These are phyloP conservation scores for Gossypium raimondii DNA, from an alignment of 345 rosid species.

Conservation along the genomic window DNA sequence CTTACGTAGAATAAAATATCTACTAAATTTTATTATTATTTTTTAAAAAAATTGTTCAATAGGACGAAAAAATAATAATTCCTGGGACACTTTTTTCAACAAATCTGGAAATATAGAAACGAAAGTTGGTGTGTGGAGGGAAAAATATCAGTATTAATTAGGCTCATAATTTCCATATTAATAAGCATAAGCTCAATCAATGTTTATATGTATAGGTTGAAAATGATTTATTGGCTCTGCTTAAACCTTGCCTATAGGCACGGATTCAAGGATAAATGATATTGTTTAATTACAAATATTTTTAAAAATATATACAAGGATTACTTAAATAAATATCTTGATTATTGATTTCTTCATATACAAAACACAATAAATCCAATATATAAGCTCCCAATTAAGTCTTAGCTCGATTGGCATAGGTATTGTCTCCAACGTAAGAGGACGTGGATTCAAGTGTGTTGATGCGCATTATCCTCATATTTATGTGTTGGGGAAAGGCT, in stretches of 20 bases:
- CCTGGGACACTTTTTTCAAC: not conserved
- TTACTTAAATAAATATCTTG: no score
- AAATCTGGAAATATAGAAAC: not conserved
- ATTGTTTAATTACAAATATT: not conserved
- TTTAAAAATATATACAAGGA: no score
- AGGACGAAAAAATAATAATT: not conserved
- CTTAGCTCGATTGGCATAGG: no score
- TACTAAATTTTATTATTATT: not conserved
- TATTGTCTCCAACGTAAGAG: no score
- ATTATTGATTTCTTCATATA: no score
- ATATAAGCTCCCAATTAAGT: no score
- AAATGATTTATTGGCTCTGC: not conserved
- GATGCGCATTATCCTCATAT: no score
- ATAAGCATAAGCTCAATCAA: not conserved
- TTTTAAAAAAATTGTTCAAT: not conserved
- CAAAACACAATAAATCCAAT: no score
- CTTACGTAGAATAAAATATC: not conserved
- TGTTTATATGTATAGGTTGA: not conserved
- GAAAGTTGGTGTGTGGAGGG: not conserved
- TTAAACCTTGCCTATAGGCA: not conserved
- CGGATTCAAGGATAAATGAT: not conserved
- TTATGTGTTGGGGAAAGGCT: accelerated
- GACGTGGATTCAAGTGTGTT: no score
- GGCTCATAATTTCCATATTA: no score
- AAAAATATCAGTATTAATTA: no score